These are phyloP conservation scores for Piloderma croceum DNA, from an alignment of 768 basidiomycete species.

Conservation along the genomic window DNA sequence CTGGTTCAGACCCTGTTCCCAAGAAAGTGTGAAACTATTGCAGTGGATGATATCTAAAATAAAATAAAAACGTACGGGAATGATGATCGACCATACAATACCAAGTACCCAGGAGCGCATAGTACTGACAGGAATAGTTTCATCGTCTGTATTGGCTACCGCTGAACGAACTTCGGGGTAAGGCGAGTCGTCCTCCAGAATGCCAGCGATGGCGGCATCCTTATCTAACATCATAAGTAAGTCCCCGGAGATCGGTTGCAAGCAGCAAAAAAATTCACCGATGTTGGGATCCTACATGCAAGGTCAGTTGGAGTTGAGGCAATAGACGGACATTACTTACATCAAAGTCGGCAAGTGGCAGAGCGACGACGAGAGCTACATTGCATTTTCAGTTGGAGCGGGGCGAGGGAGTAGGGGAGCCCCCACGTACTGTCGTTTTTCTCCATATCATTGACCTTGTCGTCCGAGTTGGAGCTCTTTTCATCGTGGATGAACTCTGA, in stretches of 20 bases:
- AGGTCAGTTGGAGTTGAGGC: too few species aligned
- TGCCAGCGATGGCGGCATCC: constrained; percentile 36
- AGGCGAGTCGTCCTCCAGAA: constrained; percentile 48
- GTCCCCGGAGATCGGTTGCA: too few species aligned
- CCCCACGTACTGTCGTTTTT: constrained; percentile 1
- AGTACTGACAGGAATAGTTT: constrained; percentile 32
- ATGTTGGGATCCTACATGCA: constrained; percentile 56
- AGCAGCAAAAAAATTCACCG: constrained; percentile 9
- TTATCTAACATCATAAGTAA: constrained; percentile 26
- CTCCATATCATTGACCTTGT: constrained; percentile 17
- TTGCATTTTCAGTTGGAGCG: neutral
- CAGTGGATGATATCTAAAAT: constrained; percentile 56
- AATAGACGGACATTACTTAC: too few species aligned
- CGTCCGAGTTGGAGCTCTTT: constrained; percentile 15
- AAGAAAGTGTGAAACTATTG: constrained; percentile 14
- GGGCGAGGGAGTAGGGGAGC: neutral
- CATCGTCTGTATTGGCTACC: constrained; percentile 45
- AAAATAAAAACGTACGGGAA: constrained; percentile 62
- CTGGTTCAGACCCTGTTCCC: constrained; percentile 63
- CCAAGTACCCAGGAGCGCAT: constrained; percentile 35
- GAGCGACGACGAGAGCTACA: constrained; percentile 1
- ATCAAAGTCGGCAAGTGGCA: constrained; percentile 35
- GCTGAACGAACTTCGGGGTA: constrained; percentile 50
- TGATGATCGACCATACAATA: constrained; percentile 13
- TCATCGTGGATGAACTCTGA: constrained; percentile 12